A percentile compares a stretch with the other conserved stretches of the same genome.
Conservation (phyloP, 2,329 filamentous ascomycete genomes). For the Metarhizium anisopliae region DNA sequence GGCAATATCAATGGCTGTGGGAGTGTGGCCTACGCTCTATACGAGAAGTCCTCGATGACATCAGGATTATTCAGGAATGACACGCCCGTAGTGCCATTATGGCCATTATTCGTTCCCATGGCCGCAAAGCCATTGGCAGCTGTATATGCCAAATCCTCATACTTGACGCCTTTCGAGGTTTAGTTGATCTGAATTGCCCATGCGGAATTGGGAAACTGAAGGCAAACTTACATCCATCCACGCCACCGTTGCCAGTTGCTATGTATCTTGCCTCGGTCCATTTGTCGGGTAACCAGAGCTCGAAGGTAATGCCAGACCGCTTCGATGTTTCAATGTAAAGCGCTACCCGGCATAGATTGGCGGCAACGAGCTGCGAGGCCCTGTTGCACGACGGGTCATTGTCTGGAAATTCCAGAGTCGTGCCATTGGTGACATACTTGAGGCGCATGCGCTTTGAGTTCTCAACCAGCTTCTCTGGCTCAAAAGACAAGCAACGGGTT, state of each 20-base stretch:
- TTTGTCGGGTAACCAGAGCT: conserved; percentile 36
- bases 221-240: conserved; percentile 27
- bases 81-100: conserved; percentile 31
- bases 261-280: conserved; percentile 34
- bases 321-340: conserved; percentile 10
- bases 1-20: not conserved
- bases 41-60: conserved; percentile 26
- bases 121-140: conserved; percentile 33
- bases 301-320: conserved; percentile 16
- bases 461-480: conserved; percentile 1
- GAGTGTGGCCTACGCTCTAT: conserved; percentile 13
- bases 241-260: conserved; percentile 38
- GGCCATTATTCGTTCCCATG: conserved; percentile 41
- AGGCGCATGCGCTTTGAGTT: conserved; percentile 2
- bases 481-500: conserved; percentile 2
- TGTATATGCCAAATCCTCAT: conserved; percentile 36
- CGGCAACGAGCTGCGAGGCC: conserved; percentile 11
- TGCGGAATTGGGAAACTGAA: not conserved
- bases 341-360: conserved; percentile 12
- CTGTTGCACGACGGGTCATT: conserved; percentile 27
- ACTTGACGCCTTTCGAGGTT: conserved; percentile 27
- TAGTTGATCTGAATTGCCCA: not conserved
- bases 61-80: conserved; percentile 27
- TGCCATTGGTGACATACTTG: conserved; percentile 5
- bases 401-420: conserved; percentile 17